phyloP scores from a whole-genome alignment of 805 yeast genomes.

The Candida easanensis region DNA sequence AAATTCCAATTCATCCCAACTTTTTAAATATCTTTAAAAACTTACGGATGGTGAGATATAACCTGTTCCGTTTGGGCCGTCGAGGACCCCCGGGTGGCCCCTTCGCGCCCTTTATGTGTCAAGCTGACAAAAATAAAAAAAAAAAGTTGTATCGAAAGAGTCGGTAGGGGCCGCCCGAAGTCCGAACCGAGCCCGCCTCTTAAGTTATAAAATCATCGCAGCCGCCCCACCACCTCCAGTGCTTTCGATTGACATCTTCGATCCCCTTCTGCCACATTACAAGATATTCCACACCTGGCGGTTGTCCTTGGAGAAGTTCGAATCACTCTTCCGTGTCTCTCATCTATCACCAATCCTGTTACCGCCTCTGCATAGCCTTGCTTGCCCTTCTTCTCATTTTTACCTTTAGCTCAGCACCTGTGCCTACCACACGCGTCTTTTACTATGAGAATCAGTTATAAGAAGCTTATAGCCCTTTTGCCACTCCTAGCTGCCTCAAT shows the following conservation, averaged over 20 bases:
- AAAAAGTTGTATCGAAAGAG: not conserved
- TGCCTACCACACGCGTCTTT: not conserved
- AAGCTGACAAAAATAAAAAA: conserved; percentile 3
- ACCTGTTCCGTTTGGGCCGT: not conserved
- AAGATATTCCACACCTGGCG: not conserved
- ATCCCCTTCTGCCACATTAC: not conserved
- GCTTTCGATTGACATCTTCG: not conserved
- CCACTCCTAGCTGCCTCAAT: conserved; percentile 6
- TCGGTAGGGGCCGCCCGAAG: conserved; percentile 13
- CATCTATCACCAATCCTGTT: no score
- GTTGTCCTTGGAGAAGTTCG: no score
- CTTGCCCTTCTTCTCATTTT: not conserved
- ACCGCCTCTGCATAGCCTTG: no score
- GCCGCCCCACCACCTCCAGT: conserved; percentile 1
- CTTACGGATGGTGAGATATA: not conserved
- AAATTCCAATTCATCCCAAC: not conserved
- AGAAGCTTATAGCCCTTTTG: conserved; percentile 3
- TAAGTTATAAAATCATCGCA: conserved; percentile 1
- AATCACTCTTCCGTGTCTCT: no score
- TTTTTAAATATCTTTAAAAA: no score
- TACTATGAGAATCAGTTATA: conserved; percentile 3
- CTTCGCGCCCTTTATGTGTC: conserved; percentile 13
- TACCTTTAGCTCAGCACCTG: not conserved
- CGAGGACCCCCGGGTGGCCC: not conserved
- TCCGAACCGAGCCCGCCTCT: conserved; percentile 3